phyloP scores from a whole-genome alignment of 306 rosid genomes.

The Aeschynomene evenia region DNA sequence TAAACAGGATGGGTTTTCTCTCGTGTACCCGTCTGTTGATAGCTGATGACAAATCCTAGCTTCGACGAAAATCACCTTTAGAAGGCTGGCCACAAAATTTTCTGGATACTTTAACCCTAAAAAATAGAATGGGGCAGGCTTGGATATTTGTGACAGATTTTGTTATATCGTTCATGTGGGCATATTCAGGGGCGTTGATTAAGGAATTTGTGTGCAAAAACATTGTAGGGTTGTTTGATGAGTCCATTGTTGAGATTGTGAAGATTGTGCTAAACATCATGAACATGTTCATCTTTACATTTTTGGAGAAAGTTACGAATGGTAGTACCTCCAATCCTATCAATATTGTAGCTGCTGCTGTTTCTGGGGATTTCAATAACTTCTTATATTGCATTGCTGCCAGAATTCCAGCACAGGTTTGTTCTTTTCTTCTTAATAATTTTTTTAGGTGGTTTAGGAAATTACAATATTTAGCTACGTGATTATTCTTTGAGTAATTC shows the following conservation, averaged over 20 bases:
- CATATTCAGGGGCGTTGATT: slow-evolving; percentile 66
- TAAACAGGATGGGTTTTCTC: too few relatives aligned
- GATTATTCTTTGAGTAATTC: too few relatives aligned
- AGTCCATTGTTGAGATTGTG: slow-evolving; percentile 43
- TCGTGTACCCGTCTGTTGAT: too few relatives aligned
- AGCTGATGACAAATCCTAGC: too few relatives aligned
- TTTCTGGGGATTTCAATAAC: slow-evolving; percentile 48
- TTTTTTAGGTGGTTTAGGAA: too few relatives aligned
- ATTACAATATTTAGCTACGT: too few relatives aligned
- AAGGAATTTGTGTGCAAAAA: too few relatives aligned
- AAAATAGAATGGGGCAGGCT: slow-evolving; percentile 36
- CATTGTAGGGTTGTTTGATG: too few relatives aligned
- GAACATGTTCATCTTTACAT: slow-evolving; percentile 60
- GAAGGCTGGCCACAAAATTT: background rate
- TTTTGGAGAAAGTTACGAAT: slow-evolving; percentile 39
- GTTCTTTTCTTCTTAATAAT: too few relatives aligned
- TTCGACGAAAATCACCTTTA: too few relatives aligned
- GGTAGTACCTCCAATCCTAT: slow-evolving; percentile 68
- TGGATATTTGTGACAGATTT: slow-evolving; percentile 51
- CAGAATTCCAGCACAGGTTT: slow-evolving; percentile 70
- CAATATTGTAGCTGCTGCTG: slow-evolving; percentile 44
- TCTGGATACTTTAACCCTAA: background rate
- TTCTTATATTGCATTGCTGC: slow-evolving; percentile 53
- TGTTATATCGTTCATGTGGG: slow-evolving; percentile 77
- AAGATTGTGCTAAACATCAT: slow-evolving; percentile 41